Base-by-base conservation (phyloP, 2,329 filamentous ascomycete genomes). In the Dactylonectria macrodidyma region DNA sequence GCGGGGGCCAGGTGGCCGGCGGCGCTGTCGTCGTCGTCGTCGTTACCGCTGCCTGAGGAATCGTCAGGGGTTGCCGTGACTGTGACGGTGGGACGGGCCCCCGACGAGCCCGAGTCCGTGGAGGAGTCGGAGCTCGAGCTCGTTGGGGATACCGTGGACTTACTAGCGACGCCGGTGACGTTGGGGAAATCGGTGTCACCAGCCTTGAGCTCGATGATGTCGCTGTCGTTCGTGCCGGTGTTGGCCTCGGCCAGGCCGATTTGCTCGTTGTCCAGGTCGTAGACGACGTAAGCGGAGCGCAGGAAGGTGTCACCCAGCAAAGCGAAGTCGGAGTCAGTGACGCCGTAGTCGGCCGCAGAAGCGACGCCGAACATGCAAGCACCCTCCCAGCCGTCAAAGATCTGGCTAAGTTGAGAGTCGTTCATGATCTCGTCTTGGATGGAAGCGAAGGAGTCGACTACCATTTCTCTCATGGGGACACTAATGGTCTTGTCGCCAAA, bases 301-400 rank as follows among this genome's bases (percentile, higher is more conserved):
- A 90, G 69, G 76, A 90, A 88, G 1, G 87, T 88, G 72, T 89
- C 88, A 11, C 88, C 88, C n/a, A 90, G 81, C n/a, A 90, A 77
- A 48, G 81, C 81, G 71, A 81, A 87, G 1, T 64, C 36, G 22
- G 70, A 52, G 11, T 65, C 62, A 14, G 68, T 52, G 36, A 78
- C 67, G 58, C 75, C 75, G 54, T 83, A 84, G 64, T 77, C 75
- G 50, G 73, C 76, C 19, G 81, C 76, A 61, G 78, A 82, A 72
- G 85, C 83, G 64, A 91, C 84, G 54, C 89, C 89, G 59, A 91
- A 88, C 71, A 87, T 82, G 76, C 89, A 91, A 6, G 82, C 76
- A 41, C 81, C 68, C 7, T 81, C 70, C 75, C 87, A 85, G 58
- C 80, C 81, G 9, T 82, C 69, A 22, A 80, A 74, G 2, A 74